Base-by-base conservation (phyloP, 1,139 yeast species). In the Yarrowia galli region DNA sequence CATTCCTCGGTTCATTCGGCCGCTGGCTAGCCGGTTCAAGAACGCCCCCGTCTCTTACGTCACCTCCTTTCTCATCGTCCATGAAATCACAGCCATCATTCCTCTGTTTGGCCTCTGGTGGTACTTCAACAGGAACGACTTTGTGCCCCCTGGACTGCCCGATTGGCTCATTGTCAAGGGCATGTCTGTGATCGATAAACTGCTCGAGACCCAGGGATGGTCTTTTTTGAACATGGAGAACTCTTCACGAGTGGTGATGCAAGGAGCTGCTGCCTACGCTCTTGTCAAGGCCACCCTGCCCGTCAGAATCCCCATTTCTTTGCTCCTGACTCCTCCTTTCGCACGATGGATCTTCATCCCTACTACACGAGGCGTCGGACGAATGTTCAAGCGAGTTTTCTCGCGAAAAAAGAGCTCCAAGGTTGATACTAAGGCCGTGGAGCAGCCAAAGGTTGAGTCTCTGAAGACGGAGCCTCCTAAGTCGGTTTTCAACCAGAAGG, bases 181-280 rank as follows among this genome's bases (percentile, higher is more conserved):
- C 0, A 81, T 85, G 48, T 13, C 45, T 0, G 83, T 82, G 54
- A 83, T 87, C 60, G 85, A 89, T 67, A 87, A 87, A 70, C 80
- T 81, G 43, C 81, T 83, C 48, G 78, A 77, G 53, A 71, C 77
- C 20, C 77, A 79, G 68, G 73, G 75, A 35, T 78, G 80, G 80
- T 46, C 56, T 6, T 68, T 73, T 38, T 67, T 73, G 46, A 69
- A 83, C 51, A 74, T 86, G 46, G 83, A 80, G 68, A 87, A 85
- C 42, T 88, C 89, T 73, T 82, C 89, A 42, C 80, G 79, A 61
- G 78, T 89, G 42, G 81, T 91, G 2, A 79, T 87, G 72, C 93
- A 92, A 68, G 98, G 98, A n/a, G 97, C 97, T 0, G 86, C 91
- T 63, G 89, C 98, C 0, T 93, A 89, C 75, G 92, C 91, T 2